These are phyloP conservation scores for Fusarium palustre DNA, from an alignment of 2,329 filamentous ascomycete genomes.

Conservation along the genomic window DNA sequence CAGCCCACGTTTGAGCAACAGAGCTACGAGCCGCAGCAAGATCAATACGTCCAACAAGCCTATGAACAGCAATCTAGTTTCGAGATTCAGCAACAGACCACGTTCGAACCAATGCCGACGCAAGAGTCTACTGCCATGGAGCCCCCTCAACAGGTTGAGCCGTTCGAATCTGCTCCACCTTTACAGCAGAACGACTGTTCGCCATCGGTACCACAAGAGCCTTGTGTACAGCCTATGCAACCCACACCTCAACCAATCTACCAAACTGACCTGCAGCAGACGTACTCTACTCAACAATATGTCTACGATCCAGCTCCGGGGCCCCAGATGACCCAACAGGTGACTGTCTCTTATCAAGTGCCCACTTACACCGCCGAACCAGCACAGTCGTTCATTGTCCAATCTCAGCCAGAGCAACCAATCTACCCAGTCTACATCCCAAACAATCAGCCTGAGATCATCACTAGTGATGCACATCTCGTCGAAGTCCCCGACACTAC, in stretches of 20 bases:
- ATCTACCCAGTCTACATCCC: background rate
- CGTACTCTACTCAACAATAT: slow-evolving; percentile 9
- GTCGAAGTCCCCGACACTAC: slow-evolving; percentile 5
- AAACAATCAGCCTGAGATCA: slow-evolving; percentile 36
- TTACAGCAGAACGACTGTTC: slow-evolving; percentile 2
- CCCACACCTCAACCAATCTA: slow-evolving; percentile 3
- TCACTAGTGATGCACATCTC: slow-evolving; percentile 20
- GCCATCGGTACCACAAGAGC: background rate
- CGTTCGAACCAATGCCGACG: background rate
- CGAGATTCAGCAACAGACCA: slow-evolving; percentile 25
- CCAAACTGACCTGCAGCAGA: slow-evolving; percentile 4
- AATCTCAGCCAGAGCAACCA: background rate
- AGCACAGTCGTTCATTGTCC: background rate
- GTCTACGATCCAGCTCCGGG: slow-evolving; percentile 12
- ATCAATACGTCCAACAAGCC: slow-evolving; percentile 11
- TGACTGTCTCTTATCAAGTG: slow-evolving; percentile 12
- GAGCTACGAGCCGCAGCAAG: slow-evolving; percentile 12
- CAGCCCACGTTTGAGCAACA: slow-evolving; percentile 7
- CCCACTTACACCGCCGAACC: slow-evolving; percentile 6
- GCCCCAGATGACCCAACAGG: slow-evolving; percentile 11
- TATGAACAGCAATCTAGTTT: slow-evolving; percentile 24
- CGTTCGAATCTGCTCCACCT: background rate
- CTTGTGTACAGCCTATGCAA: slow-evolving; percentile 6
- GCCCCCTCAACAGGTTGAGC: background rate
- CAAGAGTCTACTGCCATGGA: background rate